Conservation (phyloP, 139 green algal species). For the Desmodesmus armatus region DNA sequence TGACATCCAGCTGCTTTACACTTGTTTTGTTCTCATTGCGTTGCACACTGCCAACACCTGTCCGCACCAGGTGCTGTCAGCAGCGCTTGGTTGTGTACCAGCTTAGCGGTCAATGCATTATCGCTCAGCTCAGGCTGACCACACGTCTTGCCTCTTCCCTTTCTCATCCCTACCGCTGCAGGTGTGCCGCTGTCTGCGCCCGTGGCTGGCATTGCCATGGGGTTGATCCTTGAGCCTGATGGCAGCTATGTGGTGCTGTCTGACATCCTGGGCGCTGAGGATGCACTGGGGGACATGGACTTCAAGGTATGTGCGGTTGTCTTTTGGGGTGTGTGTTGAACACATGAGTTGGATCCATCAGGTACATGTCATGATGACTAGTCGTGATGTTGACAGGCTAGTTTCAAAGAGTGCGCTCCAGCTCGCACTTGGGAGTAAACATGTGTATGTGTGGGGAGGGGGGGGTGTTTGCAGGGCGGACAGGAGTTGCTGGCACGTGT, state of each 20-base stretch:
- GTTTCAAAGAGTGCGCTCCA: constrained; percentile 41
- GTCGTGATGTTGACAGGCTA: constrained; percentile 21
- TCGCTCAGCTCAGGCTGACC: too few relatives aligned
- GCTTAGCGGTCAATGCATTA: too few relatives aligned
- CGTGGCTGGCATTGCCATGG: constrained; percentile 98
- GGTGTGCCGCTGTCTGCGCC: constrained; percentile 89
- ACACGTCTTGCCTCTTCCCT: too few relatives aligned
- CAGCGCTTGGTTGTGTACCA: background rate
- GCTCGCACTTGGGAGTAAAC: constrained; percentile 36
- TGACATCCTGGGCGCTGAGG: constrained; percentile 96
- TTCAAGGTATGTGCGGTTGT: constrained; percentile 99
- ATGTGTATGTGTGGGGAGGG: too few relatives aligned
- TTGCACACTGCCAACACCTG: too few relatives aligned
- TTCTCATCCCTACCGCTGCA: too few relatives aligned
- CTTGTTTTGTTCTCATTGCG: too few relatives aligned
- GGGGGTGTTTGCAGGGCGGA: constrained; percentile 94
- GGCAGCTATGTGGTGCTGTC: constrained; percentile 80
- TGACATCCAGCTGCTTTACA: too few relatives aligned
- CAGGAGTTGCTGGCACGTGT: constrained; percentile 95
- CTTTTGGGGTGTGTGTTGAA: too few relatives aligned
- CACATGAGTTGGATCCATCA: too few relatives aligned
- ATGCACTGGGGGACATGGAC: constrained; percentile 98
- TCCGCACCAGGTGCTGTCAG: background rate
- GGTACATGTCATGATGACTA: too few relatives aligned
- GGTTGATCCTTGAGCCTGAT: constrained; percentile 90